Evolutionary conservation across 768 basidiomycete species (phyloP), one percentile per base, ranked within the genome.

Genomic region (Serendipita sp.): DNA sequence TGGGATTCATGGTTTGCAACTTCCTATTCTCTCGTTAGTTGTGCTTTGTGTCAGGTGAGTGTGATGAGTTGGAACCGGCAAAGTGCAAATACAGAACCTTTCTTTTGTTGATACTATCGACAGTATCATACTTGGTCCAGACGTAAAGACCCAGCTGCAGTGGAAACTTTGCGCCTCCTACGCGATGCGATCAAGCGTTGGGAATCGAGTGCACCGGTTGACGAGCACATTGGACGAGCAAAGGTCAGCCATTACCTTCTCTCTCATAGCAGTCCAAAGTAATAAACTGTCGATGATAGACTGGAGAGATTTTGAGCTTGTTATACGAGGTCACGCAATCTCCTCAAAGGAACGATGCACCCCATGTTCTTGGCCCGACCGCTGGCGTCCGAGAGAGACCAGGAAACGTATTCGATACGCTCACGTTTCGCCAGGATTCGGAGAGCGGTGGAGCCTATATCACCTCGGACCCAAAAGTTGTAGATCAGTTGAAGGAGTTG

Each of bases 101-200:
- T 32, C 24, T 13, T 56, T 15, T 30, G 60, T 58, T 45, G 2
- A 24, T 24, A 24, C 24, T 24, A 24, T 24, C 58, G 60, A 45
- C 69, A 94, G 91, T 96, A 96, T 70, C 94, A 97, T 70, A 94
- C 92, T 0, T 96, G 88, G 83, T 91, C 89, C 2, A 79, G 92
- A 56, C 78, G 92, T 51, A 83, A 86, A 70, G 92, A 95, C 70
- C 75, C 78, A 3, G 82, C 83, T 3, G 90, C 92, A 3, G 83
- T 85, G 64, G 78, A 78, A 16, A 87, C 87, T 69, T 78, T 97
- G 64, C 83, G 82, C 69, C 85, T 86, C 73, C 76, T 96, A 63
- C 84, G 88, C 28, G 92, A 95, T 72, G 89, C 86, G 64, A 86
- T 93, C 13, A 79, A 85, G 66, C 79, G 86, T 66, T 97, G 93